Evolutionary conservation across 371 early-diverging fungal species (phyloP).

Genomic region (Rhizopus delemar): DNA sequence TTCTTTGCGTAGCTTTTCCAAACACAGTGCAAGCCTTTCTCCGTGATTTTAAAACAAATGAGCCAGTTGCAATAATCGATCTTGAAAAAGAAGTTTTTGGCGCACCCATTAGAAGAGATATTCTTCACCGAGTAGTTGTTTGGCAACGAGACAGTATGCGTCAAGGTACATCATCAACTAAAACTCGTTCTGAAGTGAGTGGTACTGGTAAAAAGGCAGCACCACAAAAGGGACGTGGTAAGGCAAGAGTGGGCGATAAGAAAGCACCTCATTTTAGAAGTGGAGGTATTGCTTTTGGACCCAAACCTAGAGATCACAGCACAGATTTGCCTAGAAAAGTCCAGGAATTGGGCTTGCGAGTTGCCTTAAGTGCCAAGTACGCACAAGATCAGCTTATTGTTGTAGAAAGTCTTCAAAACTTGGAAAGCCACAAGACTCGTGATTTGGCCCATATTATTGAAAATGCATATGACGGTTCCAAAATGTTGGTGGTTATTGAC

Average conservation of each 20-base stretch:
- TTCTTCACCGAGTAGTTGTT: constrained; percentile 84
- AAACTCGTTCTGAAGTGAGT: constrained; percentile 80
- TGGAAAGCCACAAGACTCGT: constrained; percentile 60
- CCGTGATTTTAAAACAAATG: constrained; percentile 74
- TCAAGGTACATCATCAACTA: constrained; percentile 86
- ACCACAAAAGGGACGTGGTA: constrained; percentile 93
- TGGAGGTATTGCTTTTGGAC: constrained; percentile 91
- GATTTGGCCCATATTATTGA: constrained; percentile 60
- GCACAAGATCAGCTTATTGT: constrained; percentile 85
- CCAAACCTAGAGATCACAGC: constrained; percentile 81
- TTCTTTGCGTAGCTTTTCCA: constrained; percentile 14
- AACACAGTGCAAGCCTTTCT: constrained; percentile 77
- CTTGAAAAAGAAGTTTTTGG: constrained; percentile 81
- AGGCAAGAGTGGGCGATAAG: constrained; percentile 83
- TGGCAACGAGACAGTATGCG: constrained; percentile 82
- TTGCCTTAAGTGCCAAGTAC: constrained; percentile 87
- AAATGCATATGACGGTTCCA: constrained; percentile 45
- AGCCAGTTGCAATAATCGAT: constrained; percentile 73
- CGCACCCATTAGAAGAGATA: constrained; percentile 79
- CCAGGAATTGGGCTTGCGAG: constrained; percentile 78
- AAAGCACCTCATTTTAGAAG: constrained; percentile 89
- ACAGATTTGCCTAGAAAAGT: constrained; percentile 86
- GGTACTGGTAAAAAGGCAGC: constrained; percentile 79
- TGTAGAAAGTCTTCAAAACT: constrained; percentile 68
- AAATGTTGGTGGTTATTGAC: constrained; percentile 53